Evolutionary conservation across 306 rosid species (phyloP), one percentile per base, ranked within the genome.

Genomic region (Mimosa bimucronata): DNA sequence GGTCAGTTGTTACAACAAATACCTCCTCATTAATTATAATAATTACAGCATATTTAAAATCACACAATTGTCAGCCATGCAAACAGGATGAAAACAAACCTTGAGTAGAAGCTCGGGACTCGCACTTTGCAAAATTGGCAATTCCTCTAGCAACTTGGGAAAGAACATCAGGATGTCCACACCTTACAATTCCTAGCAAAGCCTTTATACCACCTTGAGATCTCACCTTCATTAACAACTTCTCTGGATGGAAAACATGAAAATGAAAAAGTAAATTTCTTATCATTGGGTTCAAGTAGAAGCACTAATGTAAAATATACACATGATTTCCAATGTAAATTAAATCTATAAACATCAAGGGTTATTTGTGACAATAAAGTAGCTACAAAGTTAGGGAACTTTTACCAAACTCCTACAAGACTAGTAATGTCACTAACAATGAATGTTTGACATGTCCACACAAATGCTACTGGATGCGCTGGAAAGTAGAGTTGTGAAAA

Each of bases 61-160:
- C 18, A 58, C 18, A 11, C 31, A 7, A 26, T 13, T 26, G 19
- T 25, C 37, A 31, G 28, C 44, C 19, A 65, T 31, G 18, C 25
- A 13, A 7, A 30, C 10, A 31, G 42, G 60, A 78, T 68, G 19
- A 74, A 77, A 58, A 61, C 78, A 74, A 81, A 93, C 99, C 98
- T 86, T 96, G 99, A 77, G 75, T 86, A 73, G 94, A 89, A 26
- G 94, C 94, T 71, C 99, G 95, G 45, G 99, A 96, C 80, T 96
- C 99, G 79, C 99, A 96, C 85, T 96, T 96, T 46, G 99, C 99
- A 37, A 93, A 96, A 88, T 96, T 96, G 5, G 99, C 99, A 15
- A 96, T 91, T 79, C 99, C 99, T 75, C 98, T 88, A 44, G 99
- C 98, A 61, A 96, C 97, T 88, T 96, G 99, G 76, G 99, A 89